phyloP scores from a whole-genome alignment of 1,284 basidiomycete genomes.

The Gastroboletus turbinatus region DNA sequence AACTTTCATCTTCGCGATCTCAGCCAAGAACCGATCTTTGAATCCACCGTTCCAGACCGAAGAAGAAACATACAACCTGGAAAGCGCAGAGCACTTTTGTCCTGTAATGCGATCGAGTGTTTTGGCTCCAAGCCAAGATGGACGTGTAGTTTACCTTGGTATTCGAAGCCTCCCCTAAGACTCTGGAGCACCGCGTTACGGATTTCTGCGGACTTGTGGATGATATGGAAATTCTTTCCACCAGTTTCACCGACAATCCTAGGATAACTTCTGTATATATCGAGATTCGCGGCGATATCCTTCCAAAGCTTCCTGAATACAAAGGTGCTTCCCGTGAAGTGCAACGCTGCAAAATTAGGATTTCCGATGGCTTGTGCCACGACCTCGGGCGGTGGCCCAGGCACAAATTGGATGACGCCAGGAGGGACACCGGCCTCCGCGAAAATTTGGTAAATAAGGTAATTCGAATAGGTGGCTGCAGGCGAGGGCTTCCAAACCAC shows the following conservation, averaged over 20 bases:
- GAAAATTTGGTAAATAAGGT: slow-evolving; percentile 89
- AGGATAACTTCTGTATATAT: slow-evolving; percentile 86
- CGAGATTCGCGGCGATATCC: slow-evolving; percentile 87
- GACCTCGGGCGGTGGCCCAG: slow-evolving; percentile 80
- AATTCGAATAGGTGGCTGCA: slow-evolving; percentile 93
- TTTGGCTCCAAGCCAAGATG: background rate
- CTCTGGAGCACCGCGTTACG: slow-evolving; percentile 87
- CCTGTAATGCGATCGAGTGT: slow-evolving; percentile 42
- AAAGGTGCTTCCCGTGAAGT: slow-evolving; percentile 96
- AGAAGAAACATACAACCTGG: slow-evolving; percentile 86
- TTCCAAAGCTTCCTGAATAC: slow-evolving; percentile 97
- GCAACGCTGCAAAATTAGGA: slow-evolving; percentile 83
- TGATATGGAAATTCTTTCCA: slow-evolving; percentile 97
- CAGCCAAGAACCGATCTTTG: slow-evolving; percentile 74
- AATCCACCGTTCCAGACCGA: slow-evolving; percentile 89
- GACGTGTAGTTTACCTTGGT: slow-evolving; percentile 66
- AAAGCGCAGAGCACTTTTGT: slow-evolving; percentile 97
- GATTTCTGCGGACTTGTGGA: slow-evolving; percentile 87
- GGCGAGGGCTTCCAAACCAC: slow-evolving; percentile 98
- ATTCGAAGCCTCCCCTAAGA: slow-evolving; percentile 92
- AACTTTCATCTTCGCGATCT: slow-evolving; percentile 84
- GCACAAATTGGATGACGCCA: slow-evolving; percentile 96
- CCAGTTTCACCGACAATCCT: slow-evolving; percentile 96
- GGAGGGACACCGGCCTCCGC: slow-evolving; percentile 92
- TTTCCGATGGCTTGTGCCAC: slow-evolving; percentile 82